Conservation (phyloP, 2,329 filamentous ascomycete genomes). For the Gremmenia infestans region DNA sequence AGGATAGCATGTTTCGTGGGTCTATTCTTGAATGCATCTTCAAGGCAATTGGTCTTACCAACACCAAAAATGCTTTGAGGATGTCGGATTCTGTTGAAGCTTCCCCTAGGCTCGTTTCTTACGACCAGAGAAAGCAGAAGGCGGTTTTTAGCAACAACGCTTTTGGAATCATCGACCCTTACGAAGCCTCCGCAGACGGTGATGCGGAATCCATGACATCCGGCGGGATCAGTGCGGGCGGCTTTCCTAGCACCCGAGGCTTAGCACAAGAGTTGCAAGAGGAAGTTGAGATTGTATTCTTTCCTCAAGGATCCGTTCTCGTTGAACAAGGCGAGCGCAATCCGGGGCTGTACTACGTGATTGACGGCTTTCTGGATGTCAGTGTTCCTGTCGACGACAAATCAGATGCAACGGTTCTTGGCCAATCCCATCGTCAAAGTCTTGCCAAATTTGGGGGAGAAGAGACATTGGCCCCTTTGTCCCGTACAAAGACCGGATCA, state of each 20-base stretch:
- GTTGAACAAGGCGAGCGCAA: slow-evolving; percentile 98
- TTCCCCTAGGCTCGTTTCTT: slow-evolving; percentile 78
- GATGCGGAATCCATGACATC: slow-evolving; percentile 85
- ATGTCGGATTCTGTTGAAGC: slow-evolving; percentile 74
- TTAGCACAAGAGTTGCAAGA: slow-evolving; percentile 78
- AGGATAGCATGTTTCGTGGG: slow-evolving; percentile 82
- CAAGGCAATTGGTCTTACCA: slow-evolving; percentile 81
- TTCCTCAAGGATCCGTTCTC: slow-evolving; percentile 87
- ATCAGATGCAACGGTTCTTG: slow-evolving; percentile 27
- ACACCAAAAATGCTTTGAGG: slow-evolving; percentile 57
- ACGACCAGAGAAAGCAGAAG: slow-evolving; percentile 76
- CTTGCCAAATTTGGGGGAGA: slow-evolving; percentile 21
- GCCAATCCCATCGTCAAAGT: slow-evolving; percentile 20
- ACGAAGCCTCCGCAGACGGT: slow-evolving; percentile 70
- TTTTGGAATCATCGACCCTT: slow-evolving; percentile 85
- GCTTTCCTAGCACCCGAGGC: slow-evolving; percentile 56
- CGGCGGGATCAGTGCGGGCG: slow-evolving; percentile 54
- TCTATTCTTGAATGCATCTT: slow-evolving; percentile 95
- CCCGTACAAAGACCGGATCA: slow-evolving; percentile 40
- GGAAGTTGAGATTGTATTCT: slow-evolving; percentile 95
- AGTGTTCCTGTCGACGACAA: slow-evolving; percentile 63
- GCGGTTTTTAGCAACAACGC: slow-evolving; percentile 75
- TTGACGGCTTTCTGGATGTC: slow-evolving; percentile 94
- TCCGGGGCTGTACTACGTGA: slow-evolving; percentile 92
- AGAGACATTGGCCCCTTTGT: slow-evolving; percentile 41